Base-by-base conservation (phyloP, 345 rosid genomes). In the Linum trigynum region DNA sequence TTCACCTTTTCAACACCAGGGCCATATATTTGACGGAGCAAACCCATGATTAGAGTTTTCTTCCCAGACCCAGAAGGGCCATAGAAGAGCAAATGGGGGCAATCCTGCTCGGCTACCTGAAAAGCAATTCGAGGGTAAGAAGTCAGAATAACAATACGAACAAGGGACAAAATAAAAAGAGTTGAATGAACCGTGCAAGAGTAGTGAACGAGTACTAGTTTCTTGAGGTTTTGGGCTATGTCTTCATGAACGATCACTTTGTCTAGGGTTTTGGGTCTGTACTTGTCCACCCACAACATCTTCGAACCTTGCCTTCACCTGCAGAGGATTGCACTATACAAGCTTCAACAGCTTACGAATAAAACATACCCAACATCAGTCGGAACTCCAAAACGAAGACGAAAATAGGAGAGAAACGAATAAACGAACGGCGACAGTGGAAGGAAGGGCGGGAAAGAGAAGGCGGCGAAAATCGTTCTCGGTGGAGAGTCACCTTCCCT, bases 251-350 rank as follows among this genome's bases (percentile, higher is more conserved):
- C 95, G 62, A 85, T 70, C 56, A 81, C 84, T 72, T 86, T 83
- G 73, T 86, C 96, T 5, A 90, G 84, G 78, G 96, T 81, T 78
- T 88, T 94, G 55, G 97, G 99, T 63, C 96, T 76, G 88, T 86
- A 94, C 89, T 94, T 90, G 82, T 94, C 99, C 10, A 88, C 97
- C 99, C 97, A 94, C 90, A 94, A 75, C 99, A 94, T 94, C 76
- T 75, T 76, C 55, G 14, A 48, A 48, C 8, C 53, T 48, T 23
- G 32, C 32, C 32, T 23, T 23, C 32, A 23, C 32, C 32, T 23
- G 32, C 32, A 23, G 32, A 23, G 32, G 32, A 23, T 23, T 23
- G 32, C 32, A 23, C 32, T 23, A 23, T 23, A 23, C 32, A 23
- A 23, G 1, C 32, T 23, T 23, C 32, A 23, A 23, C 32, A 23